These are phyloP conservation scores for Exophiala alcalophila DNA, from an alignment of 2,329 filamentous ascomycete genomes.

Conservation along the genomic window DNA sequence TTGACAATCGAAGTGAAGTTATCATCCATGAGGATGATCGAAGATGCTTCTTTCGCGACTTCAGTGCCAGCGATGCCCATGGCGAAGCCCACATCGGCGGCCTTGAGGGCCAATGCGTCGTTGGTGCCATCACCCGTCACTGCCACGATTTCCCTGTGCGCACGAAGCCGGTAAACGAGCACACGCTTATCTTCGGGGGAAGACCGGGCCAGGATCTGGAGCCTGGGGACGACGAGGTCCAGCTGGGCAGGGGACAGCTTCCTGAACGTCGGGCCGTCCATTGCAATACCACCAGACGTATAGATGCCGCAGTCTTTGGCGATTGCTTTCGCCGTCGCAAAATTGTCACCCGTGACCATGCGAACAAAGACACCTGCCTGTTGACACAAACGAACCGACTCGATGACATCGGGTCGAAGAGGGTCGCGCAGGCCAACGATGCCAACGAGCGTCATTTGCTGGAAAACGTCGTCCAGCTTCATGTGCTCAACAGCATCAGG, in stretches of 20 bases:
- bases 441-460: conserved; percentile 64
- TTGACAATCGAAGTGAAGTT: conserved; percentile 83
- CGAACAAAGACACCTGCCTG: conserved; percentile 73
- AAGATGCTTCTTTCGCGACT: conserved; percentile 79
- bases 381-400: conserved; percentile 71
- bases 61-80: conserved; percentile 83
- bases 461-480: conserved; percentile 65
- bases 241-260: conserved; percentile 65
- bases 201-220: conserved; percentile 70
- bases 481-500: conserved; percentile 58
- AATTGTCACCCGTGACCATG: conserved; percentile 84
- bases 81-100: conserved; percentile 78
- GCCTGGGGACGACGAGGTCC: conserved; percentile 62
- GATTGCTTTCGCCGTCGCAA: conserved; percentile 73
- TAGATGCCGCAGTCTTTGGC: conserved; percentile 75
- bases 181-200: conserved; percentile 75
- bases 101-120: conserved; percentile 75
- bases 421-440: conserved; percentile 81
- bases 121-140: conserved; percentile 83
- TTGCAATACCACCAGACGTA: conserved; percentile 63
- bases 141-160: conserved; percentile 71
- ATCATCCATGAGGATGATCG: conserved; percentile 85
- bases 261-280: conserved; percentile 76
- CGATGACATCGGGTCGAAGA: conserved; percentile 68
- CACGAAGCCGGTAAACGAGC: conserved; percentile 67